A percentile compares a stretch with the other conserved stretches of the same genome.
Conservation (phyloP, 1,139 yeast species). For the Zygosaccharomyces sapae region DNA sequence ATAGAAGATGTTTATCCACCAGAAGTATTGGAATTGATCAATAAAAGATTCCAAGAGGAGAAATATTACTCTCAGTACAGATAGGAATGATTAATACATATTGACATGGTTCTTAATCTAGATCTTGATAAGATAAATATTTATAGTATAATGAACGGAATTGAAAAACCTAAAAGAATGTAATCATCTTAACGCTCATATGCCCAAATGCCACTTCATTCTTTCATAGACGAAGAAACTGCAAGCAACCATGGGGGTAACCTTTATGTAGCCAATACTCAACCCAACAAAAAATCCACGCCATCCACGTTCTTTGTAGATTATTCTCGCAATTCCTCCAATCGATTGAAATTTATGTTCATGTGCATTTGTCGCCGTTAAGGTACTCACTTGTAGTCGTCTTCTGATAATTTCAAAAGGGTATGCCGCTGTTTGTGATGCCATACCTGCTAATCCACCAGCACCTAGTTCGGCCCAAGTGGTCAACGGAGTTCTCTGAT, state of each 20-base stretch:
- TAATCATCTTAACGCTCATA: conserved; percentile 34
- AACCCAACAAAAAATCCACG: conserved; percentile 90
- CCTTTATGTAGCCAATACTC: conserved; percentile 91
- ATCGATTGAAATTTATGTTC: conserved; percentile 44
- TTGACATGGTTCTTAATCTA: conserved; percentile 2
- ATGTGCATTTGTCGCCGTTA: conserved; percentile 45
- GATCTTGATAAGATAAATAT: background rate
- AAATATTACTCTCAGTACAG: conserved; percentile 60
- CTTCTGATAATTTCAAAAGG: conserved; percentile 95
- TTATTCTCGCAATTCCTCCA: conserved; percentile 41
- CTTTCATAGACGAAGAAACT: conserved; percentile 93
- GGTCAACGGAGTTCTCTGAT: conserved; percentile 55
- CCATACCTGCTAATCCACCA: conserved; percentile 93
- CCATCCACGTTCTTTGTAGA: conserved; percentile 68
- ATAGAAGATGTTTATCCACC: conserved; percentile 60
- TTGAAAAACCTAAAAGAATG: conserved; percentile 7
- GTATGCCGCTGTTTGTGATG: conserved; percentile 93
- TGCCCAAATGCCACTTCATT: conserved; percentile 63
- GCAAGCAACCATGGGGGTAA: conserved; percentile 96
- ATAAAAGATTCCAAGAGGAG: conserved; percentile 69
- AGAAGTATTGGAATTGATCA: conserved; percentile 56
- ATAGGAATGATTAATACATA: conserved; percentile 22
- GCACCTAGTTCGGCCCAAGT: conserved; percentile 92
- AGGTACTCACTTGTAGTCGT: conserved; percentile 94
- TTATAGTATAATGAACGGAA: background rate